Evolutionary conservation across 2,329 filamentous ascomycete genomes (phyloP), one percentile per base, ranked within the genome.

Genomic region (Colletotrichum lupini): DNA sequence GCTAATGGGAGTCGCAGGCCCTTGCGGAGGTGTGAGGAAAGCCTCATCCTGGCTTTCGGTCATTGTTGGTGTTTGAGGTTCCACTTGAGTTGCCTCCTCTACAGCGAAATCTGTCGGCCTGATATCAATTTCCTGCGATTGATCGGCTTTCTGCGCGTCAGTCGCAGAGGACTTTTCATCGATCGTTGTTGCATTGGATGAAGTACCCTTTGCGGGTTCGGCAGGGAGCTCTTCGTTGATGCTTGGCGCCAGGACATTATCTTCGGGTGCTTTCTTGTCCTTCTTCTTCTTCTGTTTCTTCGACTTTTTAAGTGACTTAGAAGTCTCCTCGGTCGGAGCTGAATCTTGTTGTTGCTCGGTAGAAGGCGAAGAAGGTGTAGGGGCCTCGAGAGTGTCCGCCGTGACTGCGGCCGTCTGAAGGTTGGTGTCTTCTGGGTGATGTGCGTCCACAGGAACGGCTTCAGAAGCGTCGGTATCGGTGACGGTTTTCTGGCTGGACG

Each of bases 251-350:
- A 72, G 67, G 11, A 63, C 2, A 3, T 72, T 59, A 9, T 53
- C 28, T n/a, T 62, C 32, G 28, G 14, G 42, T 12, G 46, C 35
- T n/a, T 78, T 77, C 74, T 76, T 76, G 64, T 74, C 75, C 62
- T 77, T 75, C 60, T 76, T 75, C 60, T 76, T 76, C 68, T 75
- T 75, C 56, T 74, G 67, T 52, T 75, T 71, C 60, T 74, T 67
- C 7, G 63, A 68, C 57, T 65, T 73, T 42, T 70, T 73, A 16
- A 46, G 55, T 37, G 59, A 46, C 42, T 64, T 69, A 11, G 60
- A 49, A 26, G 35, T 61, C n/a, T 73, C 67, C 42, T 73, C 68
- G 26, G 66, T 4, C 19, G 24, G 60, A 53, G 22, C 4, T 11
- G 42, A 46, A n/a, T 49, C 57, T 32, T 71, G 70, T 5, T 14